phyloP scores from a whole-genome alignment of 495 filamentous ascomycete genomes.

The Neurospora terricola region DNA sequence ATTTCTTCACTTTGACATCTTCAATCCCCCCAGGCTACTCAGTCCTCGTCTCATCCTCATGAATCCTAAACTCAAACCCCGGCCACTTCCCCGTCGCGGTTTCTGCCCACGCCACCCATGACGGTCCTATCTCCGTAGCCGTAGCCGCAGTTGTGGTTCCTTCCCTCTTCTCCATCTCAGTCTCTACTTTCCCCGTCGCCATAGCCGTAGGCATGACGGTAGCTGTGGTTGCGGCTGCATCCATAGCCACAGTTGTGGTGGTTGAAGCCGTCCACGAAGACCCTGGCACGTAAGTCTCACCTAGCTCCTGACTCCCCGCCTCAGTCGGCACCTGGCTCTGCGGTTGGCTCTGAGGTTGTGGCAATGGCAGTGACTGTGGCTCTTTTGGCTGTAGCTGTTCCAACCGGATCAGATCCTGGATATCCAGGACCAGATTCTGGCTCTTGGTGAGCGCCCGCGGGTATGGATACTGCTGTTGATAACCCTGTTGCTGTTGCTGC shows the following conservation, averaged over 20 bases:
- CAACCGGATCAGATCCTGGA: background rate
- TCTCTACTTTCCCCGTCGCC: background rate
- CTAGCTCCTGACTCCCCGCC: background rate
- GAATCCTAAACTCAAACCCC: conserved; percentile 16
- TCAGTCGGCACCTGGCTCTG: background rate
- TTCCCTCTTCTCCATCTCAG: background rate
- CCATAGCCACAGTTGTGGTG: background rate
- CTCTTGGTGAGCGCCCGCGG: background rate
- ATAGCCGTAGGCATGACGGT: background rate
- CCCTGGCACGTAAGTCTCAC: background rate
- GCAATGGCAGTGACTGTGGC: background rate
- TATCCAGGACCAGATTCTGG: background rate
- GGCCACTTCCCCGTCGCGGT: background rate
- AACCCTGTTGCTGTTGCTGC: background rate
- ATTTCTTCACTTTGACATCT: background rate
- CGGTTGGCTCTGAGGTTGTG: background rate
- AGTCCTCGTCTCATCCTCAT: conserved; percentile 14
- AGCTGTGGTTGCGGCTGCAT: background rate
- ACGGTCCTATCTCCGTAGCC: background rate
- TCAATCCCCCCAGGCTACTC: background rate
- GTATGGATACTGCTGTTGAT: background rate
- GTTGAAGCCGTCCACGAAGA: background rate
- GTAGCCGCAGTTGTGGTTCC: background rate
- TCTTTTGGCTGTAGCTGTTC: background rate
- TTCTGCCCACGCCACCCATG: background rate